Conservation (phyloP, 2,329 filamentous ascomycete species). For the Aschersonia sp. region DNA sequence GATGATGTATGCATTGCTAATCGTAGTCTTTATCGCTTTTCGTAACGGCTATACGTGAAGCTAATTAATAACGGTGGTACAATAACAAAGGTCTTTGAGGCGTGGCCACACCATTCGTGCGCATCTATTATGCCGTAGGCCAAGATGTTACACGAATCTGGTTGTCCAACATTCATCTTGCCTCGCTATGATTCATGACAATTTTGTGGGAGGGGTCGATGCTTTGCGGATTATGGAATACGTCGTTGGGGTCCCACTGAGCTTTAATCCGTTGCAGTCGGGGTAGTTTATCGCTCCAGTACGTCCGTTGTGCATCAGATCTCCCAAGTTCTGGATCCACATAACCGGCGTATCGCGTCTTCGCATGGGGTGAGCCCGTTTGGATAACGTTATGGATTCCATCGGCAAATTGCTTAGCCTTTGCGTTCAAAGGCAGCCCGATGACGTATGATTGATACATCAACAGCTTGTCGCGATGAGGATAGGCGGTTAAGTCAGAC, state of each 20-base stretch:
- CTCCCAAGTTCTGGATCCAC: conserved; percentile 37
- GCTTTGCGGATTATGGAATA: conserved; percentile 47
- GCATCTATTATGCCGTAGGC: no score
- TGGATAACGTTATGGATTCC: conserved; percentile 32
- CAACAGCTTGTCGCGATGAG: conserved; percentile 48
- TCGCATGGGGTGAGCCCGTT: conserved; percentile 19
- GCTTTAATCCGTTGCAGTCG: conserved; percentile 33
- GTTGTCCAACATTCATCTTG: no score
- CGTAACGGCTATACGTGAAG: no score
- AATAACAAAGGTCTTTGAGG: no score
- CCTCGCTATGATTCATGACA: no score
- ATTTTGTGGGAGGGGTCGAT: conserved; percentile 17
- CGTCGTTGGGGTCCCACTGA: conserved; percentile 33
- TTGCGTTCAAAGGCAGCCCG: conserved; percentile 29
- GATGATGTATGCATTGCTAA: no score
- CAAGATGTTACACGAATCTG: no score
- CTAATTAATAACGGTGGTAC: no score
- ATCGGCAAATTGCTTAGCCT: conserved; percentile 33
- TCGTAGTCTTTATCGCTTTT: no score
- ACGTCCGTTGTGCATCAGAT: conserved; percentile 28
- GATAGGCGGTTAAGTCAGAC: conserved; percentile 42
- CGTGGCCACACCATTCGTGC: no score
- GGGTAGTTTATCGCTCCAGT: conserved; percentile 40
- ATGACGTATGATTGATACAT: conserved; percentile 49
- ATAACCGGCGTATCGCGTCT: conserved; percentile 48